Evolutionary conservation across 2,329 filamentous ascomycete genomes (phyloP).

Genomic region (Xylariaceae sp.): DNA sequence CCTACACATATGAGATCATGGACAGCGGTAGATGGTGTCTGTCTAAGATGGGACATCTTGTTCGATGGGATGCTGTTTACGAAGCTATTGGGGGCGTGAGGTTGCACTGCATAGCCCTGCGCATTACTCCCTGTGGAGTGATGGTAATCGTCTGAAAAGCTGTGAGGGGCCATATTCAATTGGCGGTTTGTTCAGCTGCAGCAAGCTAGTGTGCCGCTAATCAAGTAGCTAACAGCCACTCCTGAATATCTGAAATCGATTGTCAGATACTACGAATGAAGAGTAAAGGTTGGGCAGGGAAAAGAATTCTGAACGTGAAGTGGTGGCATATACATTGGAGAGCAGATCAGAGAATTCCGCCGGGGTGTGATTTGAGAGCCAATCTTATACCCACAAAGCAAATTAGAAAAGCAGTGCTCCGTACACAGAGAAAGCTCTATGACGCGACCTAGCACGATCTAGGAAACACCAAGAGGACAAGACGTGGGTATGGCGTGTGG

Average conservation of each 20-base stretch:
- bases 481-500: background rate
- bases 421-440: constrained; percentile 6
- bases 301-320: too few species aligned
- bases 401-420: constrained; percentile 8
- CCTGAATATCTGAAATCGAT: too few species aligned
- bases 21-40: constrained; percentile 57
- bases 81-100: background rate
- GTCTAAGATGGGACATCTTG: constrained; percentile 42
- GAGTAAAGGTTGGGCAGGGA: too few species aligned
- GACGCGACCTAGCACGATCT: constrained; percentile 11
- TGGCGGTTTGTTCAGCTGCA: too few species aligned
- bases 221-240: too few species aligned
- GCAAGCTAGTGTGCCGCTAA: too few species aligned
- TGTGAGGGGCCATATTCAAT: constrained; percentile 32
- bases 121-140: constrained; percentile 17
- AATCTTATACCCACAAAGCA: constrained; percentile 11
- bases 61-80: constrained; percentile 7
- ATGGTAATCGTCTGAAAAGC: constrained; percentile 25
- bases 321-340: too few species aligned
- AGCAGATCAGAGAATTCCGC: too few species aligned
- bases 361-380: background rate
- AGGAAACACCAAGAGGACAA: constrained; percentile 7
- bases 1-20: constrained; percentile 88
- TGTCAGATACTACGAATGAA: too few species aligned
- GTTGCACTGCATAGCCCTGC: constrained; percentile 1